Evolutionary conservation across 371 early-diverging fungal genomes (phyloP), one percentile per base, ranked within the genome.

Genomic region (Haplosporangium sp.): DNA sequence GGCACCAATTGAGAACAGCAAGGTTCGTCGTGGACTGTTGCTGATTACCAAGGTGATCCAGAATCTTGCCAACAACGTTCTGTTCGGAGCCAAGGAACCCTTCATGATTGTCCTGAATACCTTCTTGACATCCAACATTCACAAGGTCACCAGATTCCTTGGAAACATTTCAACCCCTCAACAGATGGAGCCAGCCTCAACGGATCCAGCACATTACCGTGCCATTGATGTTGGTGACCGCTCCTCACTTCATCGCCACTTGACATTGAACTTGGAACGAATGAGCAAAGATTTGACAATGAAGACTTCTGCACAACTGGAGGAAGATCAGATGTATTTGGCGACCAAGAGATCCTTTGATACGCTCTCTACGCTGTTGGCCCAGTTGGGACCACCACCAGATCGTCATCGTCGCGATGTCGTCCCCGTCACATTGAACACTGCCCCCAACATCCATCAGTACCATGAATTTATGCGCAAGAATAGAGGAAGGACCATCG

Each of bases 11-110:
- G 84, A 86, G 34, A 91, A 86, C 71, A 84, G 87, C 59, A 90
- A 94, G 42, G 83, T 95, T 15, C 92, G 95, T 39, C 94, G 98
- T 72, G 97, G 97, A 34, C 85, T 96, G 61, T 81, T 98, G 60
- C 86, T 98, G 56, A 92, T 93, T 27, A 96, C 97, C 40, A 98
- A 98, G 78, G 95, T 96, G 17, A 96, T 98, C 63, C 97, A 97
- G 74, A 98, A 96, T 72, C 77, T 98, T 66, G 96, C 97, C 27
- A 98, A 98, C 84, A 93, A 95, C 71, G 96, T 97, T 5, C 84
- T 94, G 38, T 98, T 98, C 85, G 98, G 97, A 55, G 88, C 90
- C 67, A 97, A 97, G 86, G 97, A 97, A 85, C 86, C 92, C 0
- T 96, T 90, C 77, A 97, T 97, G 97, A 91, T 89, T 67, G 89